phyloP scores from a whole-genome alignment of 768 basidiomycete species.

The Kwoniella sp. region DNA sequence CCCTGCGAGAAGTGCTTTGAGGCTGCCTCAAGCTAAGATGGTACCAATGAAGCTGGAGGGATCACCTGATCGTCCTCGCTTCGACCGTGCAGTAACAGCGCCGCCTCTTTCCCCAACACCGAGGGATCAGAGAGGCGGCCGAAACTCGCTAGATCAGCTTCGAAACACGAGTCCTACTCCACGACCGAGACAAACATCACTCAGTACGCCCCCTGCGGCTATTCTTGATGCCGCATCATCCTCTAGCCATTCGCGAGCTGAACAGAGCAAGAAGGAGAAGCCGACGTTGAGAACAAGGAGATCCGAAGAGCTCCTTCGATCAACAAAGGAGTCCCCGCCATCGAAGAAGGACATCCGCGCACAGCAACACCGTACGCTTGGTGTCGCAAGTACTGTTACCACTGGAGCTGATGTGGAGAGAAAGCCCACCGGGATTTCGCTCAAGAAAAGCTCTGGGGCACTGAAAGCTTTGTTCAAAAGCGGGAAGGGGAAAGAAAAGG shows the following conservation, averaged over 20 bases:
- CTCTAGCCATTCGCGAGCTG: not conserved
- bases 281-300: conserved; percentile 28
- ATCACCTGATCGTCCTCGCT: conserved; percentile 32
- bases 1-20: conserved; percentile 5
- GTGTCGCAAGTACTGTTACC: conserved; percentile 25
- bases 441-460: conserved; percentile 51
- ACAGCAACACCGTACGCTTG: conserved; percentile 31
- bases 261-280: conserved; percentile 4
- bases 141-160: conserved; percentile 41
- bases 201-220: conserved; percentile 32
- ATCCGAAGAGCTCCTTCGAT: conserved; percentile 39
- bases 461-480: conserved; percentile 50
- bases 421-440: conserved; percentile 42
- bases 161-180: conserved; percentile 29
- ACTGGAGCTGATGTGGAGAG: conserved; percentile 20
- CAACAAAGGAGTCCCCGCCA: conserved; percentile 13
- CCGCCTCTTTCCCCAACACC: conserved; percentile 31
- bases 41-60: conserved; percentile 38
- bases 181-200: conserved; percentile 25
- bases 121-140: conserved; percentile 5
- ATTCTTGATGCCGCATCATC: conserved; percentile 19
- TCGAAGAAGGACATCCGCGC: conserved; percentile 36
- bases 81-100: conserved; percentile 37
- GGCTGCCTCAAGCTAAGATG: conserved; percentile 26
- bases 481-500: conserved; percentile 48